Percentiles rank a stretch among this genome's conserved stretches.
phyloP scores from a whole-genome alignment of 2,329 filamentous ascomycete genomes.

The Fusarium citri region DNA sequence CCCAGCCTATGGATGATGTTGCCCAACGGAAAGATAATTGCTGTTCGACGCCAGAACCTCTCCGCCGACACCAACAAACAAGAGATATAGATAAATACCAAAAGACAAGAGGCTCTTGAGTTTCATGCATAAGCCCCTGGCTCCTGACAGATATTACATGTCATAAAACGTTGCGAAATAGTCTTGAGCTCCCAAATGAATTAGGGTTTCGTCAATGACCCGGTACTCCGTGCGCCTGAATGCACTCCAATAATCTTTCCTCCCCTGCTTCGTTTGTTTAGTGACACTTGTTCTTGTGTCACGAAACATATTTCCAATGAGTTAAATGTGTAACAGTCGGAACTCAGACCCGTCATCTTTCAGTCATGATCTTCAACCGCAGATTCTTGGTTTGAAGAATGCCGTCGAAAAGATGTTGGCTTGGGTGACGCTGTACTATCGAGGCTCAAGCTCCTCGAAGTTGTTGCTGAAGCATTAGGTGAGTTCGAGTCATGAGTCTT shows the following conservation, averaged over 20 bases:
- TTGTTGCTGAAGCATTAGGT: slow-evolving; percentile 1
- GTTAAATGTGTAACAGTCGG: slow-evolving; percentile 9
- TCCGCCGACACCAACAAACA: slow-evolving; percentile 12
- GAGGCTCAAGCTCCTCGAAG: slow-evolving; percentile 17
- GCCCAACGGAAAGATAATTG: slow-evolving; percentile 26
- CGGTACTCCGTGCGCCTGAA: slow-evolving; percentile 47
- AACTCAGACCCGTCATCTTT: slow-evolving; percentile 5
- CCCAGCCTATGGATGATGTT: slow-evolving; percentile 44
- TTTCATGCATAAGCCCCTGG: slow-evolving; percentile 18
- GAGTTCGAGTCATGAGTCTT: slow-evolving; percentile 29
- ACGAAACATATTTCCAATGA: slow-evolving; percentile 23
- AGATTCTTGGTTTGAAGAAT: slow-evolving; percentile 35
- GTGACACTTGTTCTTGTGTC: not conserved
- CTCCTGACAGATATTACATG: slow-evolving; percentile 40
- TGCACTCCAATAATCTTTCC: slow-evolving; percentile 30
- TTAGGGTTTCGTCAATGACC: slow-evolving; percentile 31
- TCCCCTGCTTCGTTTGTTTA: not conserved
- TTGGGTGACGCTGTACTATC: slow-evolving; percentile 31
- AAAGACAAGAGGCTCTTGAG: slow-evolving; percentile 28
- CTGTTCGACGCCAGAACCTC: slow-evolving; percentile 8
- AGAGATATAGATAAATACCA: slow-evolving; percentile 32
- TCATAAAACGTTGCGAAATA: slow-evolving; percentile 36
- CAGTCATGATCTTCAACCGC: slow-evolving; percentile 28
- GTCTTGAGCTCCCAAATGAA: slow-evolving; percentile 29
- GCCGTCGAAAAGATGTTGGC: slow-evolving; percentile 13